Conservation (phyloP, 306 rosid genomes). For the Trifolium dubium region DNA sequence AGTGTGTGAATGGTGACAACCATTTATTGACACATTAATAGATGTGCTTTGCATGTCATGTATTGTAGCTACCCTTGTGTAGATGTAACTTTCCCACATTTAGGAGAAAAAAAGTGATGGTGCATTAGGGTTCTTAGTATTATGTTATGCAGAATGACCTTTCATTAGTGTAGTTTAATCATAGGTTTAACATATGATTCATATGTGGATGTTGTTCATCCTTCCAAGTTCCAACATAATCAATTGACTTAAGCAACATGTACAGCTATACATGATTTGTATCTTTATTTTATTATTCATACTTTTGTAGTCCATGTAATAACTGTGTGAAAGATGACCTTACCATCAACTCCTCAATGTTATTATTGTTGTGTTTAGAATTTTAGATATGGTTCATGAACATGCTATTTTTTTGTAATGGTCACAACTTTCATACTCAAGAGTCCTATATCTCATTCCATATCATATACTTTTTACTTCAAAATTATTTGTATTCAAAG, state of each 20-base stretch:
- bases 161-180: slow-evolving; percentile 53
- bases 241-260: slow-evolving; percentile 54
- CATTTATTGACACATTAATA: slow-evolving; percentile 49
- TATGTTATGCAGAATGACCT: slow-evolving; percentile 49
- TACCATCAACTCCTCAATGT: slow-evolving; percentile 10
- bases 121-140: slow-evolving; percentile 46
- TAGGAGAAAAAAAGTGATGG: slow-evolving; percentile 42
- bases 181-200: slow-evolving; percentile 60
- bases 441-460: too few relatives aligned
- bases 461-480: too few relatives aligned
- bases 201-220: slow-evolving; percentile 56
- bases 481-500: too few relatives aligned
- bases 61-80: slow-evolving; percentile 48
- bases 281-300: slow-evolving; percentile 42
- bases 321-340: slow-evolving; percentile 28
- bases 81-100: slow-evolving; percentile 63
- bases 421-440: neutral
- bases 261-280: slow-evolving; percentile 75
- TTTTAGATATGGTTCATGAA: slow-evolving; percentile 29
- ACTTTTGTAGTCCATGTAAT: slow-evolving; percentile 46
- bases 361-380: slow-evolving; percentile 21
- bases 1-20: slow-evolving; percentile 45
- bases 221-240: slow-evolving; percentile 42
- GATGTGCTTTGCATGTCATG: slow-evolving; percentile 42
- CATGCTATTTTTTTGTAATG: neutral